Conservation (phyloP, 2,329 filamentous ascomycete species). For the Periconia macrospinosa region DNA sequence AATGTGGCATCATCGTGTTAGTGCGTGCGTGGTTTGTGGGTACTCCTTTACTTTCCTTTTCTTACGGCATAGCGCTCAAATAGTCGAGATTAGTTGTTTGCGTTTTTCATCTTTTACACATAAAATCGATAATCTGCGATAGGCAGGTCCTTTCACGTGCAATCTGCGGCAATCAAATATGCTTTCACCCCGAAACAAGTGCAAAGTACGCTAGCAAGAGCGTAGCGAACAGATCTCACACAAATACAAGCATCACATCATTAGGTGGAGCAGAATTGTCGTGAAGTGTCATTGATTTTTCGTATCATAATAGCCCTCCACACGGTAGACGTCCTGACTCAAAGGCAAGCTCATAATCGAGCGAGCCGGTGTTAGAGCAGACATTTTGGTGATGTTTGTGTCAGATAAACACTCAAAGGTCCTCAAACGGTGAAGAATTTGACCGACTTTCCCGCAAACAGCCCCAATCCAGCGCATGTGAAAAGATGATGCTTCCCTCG, state of each 20-base stretch:
- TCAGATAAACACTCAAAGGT: constrained; percentile 39
- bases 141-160: too few relatives aligned
- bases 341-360: constrained; percentile 37
- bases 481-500: constrained; percentile 17
- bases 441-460: constrained; percentile 35
- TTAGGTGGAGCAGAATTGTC: constrained; percentile 20
- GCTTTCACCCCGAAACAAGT: too few relatives aligned
- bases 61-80: not conserved
- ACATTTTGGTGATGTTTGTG: constrained; percentile 20
- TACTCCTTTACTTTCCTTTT: not conserved
- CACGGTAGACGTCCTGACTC: constrained; percentile 37
- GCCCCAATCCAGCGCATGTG: constrained; percentile 29
- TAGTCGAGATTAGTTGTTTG: not conserved
- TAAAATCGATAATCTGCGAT: too few relatives aligned
- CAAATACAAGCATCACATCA: constrained; percentile 12
- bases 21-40: not conserved
- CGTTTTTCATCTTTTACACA: not conserved
- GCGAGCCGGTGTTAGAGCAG: constrained; percentile 43
- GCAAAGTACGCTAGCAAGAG: not conserved
- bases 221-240: not conserved
- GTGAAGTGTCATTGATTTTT: constrained; percentile 42
- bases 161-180: too few relatives aligned
- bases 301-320: constrained; percentile 31
- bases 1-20: not conserved
- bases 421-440: constrained; percentile 35